These are phyloP conservation scores for Petasospora rhodanensis DNA, from an alignment of 1,139 yeast species.

Conservation along the genomic window DNA sequence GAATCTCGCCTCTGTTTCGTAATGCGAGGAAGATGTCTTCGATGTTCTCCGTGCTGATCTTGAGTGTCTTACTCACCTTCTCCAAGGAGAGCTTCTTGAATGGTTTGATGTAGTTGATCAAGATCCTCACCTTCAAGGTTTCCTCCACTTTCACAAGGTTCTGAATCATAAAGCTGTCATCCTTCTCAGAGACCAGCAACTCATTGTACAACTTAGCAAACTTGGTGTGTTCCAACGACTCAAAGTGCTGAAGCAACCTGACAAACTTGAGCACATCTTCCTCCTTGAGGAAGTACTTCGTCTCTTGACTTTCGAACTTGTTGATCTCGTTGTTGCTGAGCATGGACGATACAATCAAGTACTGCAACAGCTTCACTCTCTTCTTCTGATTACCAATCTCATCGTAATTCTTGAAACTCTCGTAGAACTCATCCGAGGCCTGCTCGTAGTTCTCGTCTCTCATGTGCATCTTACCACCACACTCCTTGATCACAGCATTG, in stretches of 20 bases:
- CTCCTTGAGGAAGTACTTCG: slow-evolving; percentile 38
- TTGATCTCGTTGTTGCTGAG: slow-evolving; percentile 49
- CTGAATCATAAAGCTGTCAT: slow-evolving; percentile 27
- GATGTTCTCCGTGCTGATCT: slow-evolving; percentile 29
- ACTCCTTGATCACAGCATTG: slow-evolving; percentile 66
- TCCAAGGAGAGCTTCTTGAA: slow-evolving; percentile 32
- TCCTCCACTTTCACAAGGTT: slow-evolving; percentile 30
- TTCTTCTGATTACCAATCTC: slow-evolving; percentile 63
- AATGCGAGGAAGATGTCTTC: slow-evolving; percentile 39
- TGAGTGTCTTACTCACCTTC: slow-evolving; percentile 28
- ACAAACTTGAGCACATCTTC: slow-evolving; percentile 34
- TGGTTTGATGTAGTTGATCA: slow-evolving; percentile 35
- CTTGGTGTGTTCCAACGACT: slow-evolving; percentile 31
- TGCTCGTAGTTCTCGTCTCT: slow-evolving; percentile 53
- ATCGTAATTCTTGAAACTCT: slow-evolving; percentile 70
- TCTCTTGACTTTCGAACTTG: slow-evolving; percentile 40
- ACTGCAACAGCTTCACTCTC: slow-evolving; percentile 52
- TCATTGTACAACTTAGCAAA: slow-evolving; percentile 28
- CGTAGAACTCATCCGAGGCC: slow-evolving; percentile 66
- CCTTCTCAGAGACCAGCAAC: slow-evolving; percentile 24
- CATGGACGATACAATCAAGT: slow-evolving; percentile 59
- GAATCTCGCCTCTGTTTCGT: slow-evolving; percentile 42
- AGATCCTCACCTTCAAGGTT: slow-evolving; percentile 31
- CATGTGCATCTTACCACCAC: slow-evolving; percentile 70
- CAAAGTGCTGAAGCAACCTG: slow-evolving; percentile 34